Evolutionary conservation across 768 basidiomycete species (phyloP).

Genomic region (Leucosporidium scottii): DNA sequence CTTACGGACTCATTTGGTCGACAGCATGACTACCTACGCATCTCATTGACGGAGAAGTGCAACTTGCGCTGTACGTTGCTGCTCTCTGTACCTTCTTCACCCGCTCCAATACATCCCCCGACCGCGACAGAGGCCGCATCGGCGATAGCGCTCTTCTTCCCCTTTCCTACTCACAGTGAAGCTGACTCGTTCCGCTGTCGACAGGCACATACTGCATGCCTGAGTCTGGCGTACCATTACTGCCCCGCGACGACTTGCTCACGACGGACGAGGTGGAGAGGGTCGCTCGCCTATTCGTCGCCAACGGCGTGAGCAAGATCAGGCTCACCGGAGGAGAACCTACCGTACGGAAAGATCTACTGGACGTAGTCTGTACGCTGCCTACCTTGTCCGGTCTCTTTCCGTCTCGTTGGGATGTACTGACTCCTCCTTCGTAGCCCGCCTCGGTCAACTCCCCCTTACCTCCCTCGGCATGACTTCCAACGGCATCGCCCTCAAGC

Average conservation of each 20-base stretch:
- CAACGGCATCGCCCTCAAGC: slow-evolving; percentile 69
- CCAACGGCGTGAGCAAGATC: slow-evolving; percentile 77
- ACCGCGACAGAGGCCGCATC: too few species aligned
- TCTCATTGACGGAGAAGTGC: slow-evolving; percentile 77
- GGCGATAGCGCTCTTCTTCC: not conserved
- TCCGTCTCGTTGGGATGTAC: not conserved
- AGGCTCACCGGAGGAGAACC: slow-evolving; percentile 84
- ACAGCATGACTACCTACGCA: slow-evolving; percentile 74
- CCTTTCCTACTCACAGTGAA: not conserved
- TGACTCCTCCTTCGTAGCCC: slow-evolving; percentile 44
- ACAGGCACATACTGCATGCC: slow-evolving; percentile 91
- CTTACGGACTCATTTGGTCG: slow-evolving; percentile 34
- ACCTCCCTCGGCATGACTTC: slow-evolving; percentile 79
- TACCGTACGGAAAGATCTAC: slow-evolving; percentile 67
- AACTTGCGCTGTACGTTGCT: slow-evolving; percentile 65
- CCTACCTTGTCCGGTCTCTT: not conserved
- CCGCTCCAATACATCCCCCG: not conserved
- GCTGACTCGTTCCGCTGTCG: slow-evolving; percentile 1
- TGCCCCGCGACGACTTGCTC: slow-evolving; percentile 61
- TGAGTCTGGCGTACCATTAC: slow-evolving; percentile 65
- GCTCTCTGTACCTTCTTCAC: not conserved
- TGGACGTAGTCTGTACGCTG: slow-evolving; percentile 59
- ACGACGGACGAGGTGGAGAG: slow-evolving; percentile 69
- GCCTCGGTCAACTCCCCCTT: slow-evolving; percentile 57
- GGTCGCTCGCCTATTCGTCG: slow-evolving; percentile 68